These are phyloP conservation scores for Pistacia atlantica DNA, from an alignment of 345 rosid species.

Conservation along the genomic window DNA sequence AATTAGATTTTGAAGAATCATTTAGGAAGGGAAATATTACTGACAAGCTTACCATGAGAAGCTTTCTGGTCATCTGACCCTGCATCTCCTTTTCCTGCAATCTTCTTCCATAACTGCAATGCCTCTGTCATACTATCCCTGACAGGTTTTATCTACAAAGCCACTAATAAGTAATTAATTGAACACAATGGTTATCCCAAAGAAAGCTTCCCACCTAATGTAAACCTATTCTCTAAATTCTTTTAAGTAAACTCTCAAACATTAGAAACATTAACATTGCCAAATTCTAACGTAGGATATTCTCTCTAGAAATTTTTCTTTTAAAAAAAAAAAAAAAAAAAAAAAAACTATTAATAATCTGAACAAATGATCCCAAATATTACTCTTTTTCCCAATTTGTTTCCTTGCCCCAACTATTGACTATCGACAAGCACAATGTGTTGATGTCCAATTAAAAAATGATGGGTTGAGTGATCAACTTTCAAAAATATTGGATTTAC, in stretches of 20 bases:
- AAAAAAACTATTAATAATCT: conserved; percentile 2
- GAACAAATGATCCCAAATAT: background rate
- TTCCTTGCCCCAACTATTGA: background rate
- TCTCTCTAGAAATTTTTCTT: background rate
- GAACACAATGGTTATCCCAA: conserved; percentile 3
- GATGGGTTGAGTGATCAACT: background rate
- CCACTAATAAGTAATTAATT: conserved; percentile 25
- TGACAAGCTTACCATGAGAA: conserved; percentile 52
- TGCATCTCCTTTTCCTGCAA: conserved; percentile 78
- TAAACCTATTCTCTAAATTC: conserved; percentile 16
- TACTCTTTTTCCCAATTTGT: background rate
- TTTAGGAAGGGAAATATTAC: conserved; percentile 1
- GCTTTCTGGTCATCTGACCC: conserved; percentile 60
- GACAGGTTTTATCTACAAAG: conserved; percentile 83
- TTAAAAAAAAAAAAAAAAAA: background rate
- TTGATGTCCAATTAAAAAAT: background rate
- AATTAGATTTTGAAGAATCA: conserved; percentile 14
- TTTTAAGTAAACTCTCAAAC: conserved; percentile 1
- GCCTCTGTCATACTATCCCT: conserved; percentile 98
- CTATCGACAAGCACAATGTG: background rate
- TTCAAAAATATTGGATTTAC: background rate
- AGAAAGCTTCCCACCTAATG: conserved; percentile 18
- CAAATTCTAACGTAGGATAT: background rate
- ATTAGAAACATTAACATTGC: background rate
- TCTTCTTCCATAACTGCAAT: conserved; percentile 85